These are phyloP conservation scores for Lasiodiplodia hormozganensis DNA, from an alignment of 2,329 filamentous ascomycete species.

Conservation along the genomic window DNA sequence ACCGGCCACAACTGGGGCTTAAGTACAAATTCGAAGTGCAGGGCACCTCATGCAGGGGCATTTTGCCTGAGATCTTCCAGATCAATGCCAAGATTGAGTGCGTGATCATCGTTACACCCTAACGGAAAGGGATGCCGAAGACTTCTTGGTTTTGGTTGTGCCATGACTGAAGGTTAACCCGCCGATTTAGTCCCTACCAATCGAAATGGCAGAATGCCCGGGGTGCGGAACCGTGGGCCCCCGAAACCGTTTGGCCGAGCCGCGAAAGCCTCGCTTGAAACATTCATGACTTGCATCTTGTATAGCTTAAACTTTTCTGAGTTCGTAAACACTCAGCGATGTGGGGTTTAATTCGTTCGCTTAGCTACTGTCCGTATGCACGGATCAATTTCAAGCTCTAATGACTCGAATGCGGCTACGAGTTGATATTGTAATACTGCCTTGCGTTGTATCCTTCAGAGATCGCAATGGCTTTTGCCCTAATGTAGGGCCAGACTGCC, in stretches of 20 bases:
- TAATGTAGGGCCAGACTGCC: too few relatives aligned
- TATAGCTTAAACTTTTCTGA: not conserved
- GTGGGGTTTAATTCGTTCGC: not conserved
- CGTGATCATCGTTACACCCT: too few relatives aligned
- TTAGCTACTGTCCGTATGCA: conserved; percentile 5
- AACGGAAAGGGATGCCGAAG: too few relatives aligned
- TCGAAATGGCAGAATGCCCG: not conserved
- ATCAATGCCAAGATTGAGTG: too few relatives aligned
- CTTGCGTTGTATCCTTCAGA: too few relatives aligned
- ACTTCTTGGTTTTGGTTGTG: too few relatives aligned
- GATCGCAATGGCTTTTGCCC: too few relatives aligned
- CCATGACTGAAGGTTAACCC: too few relatives aligned
- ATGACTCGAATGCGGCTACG: too few relatives aligned
- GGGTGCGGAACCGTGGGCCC: not conserved
- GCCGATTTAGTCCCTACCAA: too few relatives aligned
- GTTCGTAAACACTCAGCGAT: too few relatives aligned
- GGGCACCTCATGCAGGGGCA: not conserved
- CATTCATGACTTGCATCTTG: not conserved
- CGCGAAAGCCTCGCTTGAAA: not conserved
- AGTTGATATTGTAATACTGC: too few relatives aligned
- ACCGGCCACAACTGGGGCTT: not conserved
- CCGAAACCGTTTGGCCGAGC: not conserved
- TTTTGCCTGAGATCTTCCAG: not conserved
- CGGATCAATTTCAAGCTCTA: not conserved
- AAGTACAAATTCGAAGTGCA: not conserved